Conservation (phyloP, 2,329 filamentous ascomycete species). For the Ophiostoma montium region DNA sequence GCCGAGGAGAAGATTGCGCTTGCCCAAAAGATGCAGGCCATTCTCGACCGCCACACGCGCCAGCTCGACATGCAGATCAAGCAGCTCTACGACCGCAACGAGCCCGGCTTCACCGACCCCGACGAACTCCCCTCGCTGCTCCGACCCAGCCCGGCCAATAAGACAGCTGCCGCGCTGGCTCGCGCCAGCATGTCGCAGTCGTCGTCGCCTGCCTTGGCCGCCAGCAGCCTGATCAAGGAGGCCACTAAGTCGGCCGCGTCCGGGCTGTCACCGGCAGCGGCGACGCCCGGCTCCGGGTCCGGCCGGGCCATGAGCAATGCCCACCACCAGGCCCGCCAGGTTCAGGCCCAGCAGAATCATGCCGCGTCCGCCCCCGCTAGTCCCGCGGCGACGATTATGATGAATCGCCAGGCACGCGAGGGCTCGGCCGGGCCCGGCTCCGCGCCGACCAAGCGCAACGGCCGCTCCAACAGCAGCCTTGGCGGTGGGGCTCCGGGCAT, state of each 20-base stretch:
- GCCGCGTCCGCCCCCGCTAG: conserved; percentile 45
- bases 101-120: conserved; percentile 46
- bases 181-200: conserved; percentile 16
- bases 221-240: conserved; percentile 15
- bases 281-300: background rate
- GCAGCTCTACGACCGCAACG: conserved; percentile 43
- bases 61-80: conserved; percentile 51
- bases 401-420: conserved; percentile 42
- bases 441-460: conserved; percentile 35
- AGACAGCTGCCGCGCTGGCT: conserved; percentile 25
- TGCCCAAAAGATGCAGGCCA: conserved; percentile 45
- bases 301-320: conserved; percentile 9
- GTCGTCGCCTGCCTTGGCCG: background rate
- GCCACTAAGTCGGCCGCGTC: conserved; percentile 2
- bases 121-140: conserved; percentile 50
- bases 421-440: conserved; percentile 41
- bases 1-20: conserved; percentile 63
- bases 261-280: background rate
- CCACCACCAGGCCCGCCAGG: conserved; percentile 35
- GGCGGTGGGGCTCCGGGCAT: conserved; percentile 36
- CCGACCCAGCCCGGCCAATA: conserved; percentile 42
- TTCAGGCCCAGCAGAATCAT: conserved; percentile 33
- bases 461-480: conserved; percentile 32
- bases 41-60: conserved; percentile 48
- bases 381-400: conserved; percentile 45